Conservation (phyloP, 306 rosid species). For the Mucuna pruriens region DNA sequence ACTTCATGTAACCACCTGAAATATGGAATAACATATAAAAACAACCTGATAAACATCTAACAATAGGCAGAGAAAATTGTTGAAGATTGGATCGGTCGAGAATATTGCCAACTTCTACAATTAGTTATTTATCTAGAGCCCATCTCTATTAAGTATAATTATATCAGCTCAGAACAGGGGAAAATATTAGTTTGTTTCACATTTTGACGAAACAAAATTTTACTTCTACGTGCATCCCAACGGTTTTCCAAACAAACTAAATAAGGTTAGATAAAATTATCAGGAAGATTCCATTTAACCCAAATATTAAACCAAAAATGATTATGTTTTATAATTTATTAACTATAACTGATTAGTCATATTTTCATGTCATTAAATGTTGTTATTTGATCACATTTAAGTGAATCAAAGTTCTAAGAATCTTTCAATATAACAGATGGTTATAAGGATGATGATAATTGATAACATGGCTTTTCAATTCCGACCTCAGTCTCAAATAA, state of each 20-base stretch:
- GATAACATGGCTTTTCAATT: constrained; percentile 3
- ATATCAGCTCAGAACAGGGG: not conserved
- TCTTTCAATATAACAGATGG: not conserved
- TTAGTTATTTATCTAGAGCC: not conserved
- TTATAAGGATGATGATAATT: not conserved
- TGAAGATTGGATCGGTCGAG: not conserved
- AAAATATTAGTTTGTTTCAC: not conserved
- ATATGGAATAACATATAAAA: constrained; percentile 17
- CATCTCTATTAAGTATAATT: constrained; percentile 1
- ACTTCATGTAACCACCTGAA: constrained; percentile 97
- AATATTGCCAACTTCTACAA: not conserved
- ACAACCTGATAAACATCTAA: constrained; percentile 17
- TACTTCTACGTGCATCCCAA: not conserved
- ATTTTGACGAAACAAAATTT: not conserved
- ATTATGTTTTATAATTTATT: not conserved
- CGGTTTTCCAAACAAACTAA: not conserved
- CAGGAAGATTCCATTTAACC: not conserved
- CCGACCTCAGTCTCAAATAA: not conserved
- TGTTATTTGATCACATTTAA: not conserved
- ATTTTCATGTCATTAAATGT: not conserved
- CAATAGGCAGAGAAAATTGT: constrained; percentile 6
- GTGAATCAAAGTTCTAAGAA: not conserved
- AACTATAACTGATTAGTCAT: not conserved
- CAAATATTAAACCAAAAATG: not conserved
- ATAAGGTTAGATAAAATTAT: not conserved